Evolutionary conservation across 371 early-diverging fungal genomes (phyloP).

Genomic region (Coemansia sp.): DNA sequence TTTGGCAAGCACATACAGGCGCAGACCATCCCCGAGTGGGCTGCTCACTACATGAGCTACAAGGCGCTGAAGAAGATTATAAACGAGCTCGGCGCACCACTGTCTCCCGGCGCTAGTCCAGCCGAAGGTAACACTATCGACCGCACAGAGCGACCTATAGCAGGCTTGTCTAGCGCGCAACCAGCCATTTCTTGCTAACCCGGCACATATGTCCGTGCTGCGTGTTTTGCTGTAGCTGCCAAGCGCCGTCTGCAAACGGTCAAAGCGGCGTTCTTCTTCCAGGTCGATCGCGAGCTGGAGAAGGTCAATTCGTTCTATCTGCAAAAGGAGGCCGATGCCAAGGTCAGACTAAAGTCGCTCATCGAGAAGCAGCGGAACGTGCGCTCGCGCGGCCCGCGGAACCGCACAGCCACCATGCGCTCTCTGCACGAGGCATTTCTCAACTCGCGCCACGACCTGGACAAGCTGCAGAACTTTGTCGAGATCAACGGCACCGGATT

Average conservation of each 20-base stretch:
- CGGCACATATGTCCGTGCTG: too few species aligned
- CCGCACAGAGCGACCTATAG: too few species aligned
- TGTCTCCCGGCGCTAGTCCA: conserved; percentile 25
- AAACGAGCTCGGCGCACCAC: conserved; percentile 56
- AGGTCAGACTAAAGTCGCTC: conserved; percentile 72
- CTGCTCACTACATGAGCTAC: conserved; percentile 88
- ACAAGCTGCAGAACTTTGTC: conserved; percentile 95
- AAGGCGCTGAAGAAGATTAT: conserved; percentile 96
- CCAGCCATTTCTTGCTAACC: too few species aligned
- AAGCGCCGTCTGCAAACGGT: conserved; percentile 59
- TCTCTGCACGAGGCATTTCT: conserved; percentile 80
- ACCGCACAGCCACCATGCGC: conserved; percentile 40
- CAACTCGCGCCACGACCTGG: conserved; percentile 88
- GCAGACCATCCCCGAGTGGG: conserved; percentile 89
- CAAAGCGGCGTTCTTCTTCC: conserved; percentile 80
- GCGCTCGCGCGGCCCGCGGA: conserved; percentile 46
- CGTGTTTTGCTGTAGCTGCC: conserved; percentile 7
- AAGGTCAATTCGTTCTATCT: conserved; percentile 83
- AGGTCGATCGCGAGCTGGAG: conserved; percentile 79
- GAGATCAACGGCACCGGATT: conserved; percentile 95
- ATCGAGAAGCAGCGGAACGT: conserved; percentile 80
- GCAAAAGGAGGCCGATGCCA: conserved; percentile 75
- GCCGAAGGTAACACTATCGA: conserved; percentile 23
- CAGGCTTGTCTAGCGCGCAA: too few species aligned
- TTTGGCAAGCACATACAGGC: conserved; percentile 96